Evolutionary conservation across 2,329 filamentous ascomycete genomes (phyloP).

Genomic region (Paraphaeosphaeria minitans): DNA sequence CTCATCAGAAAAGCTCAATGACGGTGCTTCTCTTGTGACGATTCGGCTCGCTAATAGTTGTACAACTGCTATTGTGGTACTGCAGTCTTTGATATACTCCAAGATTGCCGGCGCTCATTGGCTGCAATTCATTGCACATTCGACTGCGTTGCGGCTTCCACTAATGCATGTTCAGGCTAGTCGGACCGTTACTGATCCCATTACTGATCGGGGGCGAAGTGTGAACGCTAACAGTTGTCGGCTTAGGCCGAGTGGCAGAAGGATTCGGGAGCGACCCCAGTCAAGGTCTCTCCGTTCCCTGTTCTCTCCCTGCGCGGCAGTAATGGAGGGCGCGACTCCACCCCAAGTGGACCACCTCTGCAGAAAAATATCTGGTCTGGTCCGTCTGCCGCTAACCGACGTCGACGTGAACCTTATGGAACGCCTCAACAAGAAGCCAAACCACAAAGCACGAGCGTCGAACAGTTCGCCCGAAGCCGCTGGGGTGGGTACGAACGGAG

Average conservation of each 20-base stretch:
- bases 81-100: slow-evolving; percentile 16
- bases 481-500: slow-evolving; percentile 25
- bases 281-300: slow-evolving; percentile 11
- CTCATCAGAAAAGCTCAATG: background rate
- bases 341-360: slow-evolving; percentile 18
- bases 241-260: slow-evolving; percentile 22
- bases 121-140: slow-evolving; percentile 28
- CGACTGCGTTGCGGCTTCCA: slow-evolving; percentile 19
- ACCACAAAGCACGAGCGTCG: slow-evolving; percentile 17
- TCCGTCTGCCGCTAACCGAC: slow-evolving; percentile 27
- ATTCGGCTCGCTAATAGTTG: slow-evolving; percentile 8
- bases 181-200: slow-evolving; percentile 21
- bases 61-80: slow-evolving; percentile 20
- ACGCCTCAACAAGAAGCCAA: slow-evolving; percentile 13
- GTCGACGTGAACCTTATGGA: slow-evolving; percentile 17
- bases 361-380: slow-evolving; percentile 16
- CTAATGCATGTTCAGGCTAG: slow-evolving; percentile 26
- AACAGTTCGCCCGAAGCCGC: slow-evolving; percentile 21
- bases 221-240: slow-evolving; percentile 22
- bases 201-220: slow-evolving; percentile 20
- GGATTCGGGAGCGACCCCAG: slow-evolving; percentile 24
- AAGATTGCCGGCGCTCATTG: slow-evolving; percentile 29
- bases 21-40: slow-evolving; percentile 14
- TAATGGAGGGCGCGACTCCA: slow-evolving; percentile 20
- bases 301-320: slow-evolving; percentile 12